Conservation (phyloP, 345 rosid genomes). For the Iberis pinnata region DNA sequence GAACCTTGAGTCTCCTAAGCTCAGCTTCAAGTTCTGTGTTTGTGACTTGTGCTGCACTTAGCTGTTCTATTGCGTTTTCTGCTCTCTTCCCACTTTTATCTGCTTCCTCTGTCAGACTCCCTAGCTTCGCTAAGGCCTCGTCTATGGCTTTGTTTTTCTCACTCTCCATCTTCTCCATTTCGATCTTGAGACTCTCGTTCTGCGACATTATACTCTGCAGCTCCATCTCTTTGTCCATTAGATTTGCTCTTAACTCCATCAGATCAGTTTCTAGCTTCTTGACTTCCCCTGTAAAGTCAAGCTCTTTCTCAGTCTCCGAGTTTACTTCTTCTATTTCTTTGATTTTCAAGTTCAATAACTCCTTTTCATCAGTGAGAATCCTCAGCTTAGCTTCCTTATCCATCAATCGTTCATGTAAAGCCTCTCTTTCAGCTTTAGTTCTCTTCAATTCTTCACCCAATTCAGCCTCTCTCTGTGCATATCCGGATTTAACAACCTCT, state of each 20-base stretch:
- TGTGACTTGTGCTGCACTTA: slow-evolving; percentile 66
- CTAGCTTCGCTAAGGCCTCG: slow-evolving; percentile 63
- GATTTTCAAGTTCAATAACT: slow-evolving; percentile 40
- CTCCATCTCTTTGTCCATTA: slow-evolving; percentile 50
- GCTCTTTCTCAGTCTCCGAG: slow-evolving; percentile 32
- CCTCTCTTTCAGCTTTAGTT: slow-evolving; percentile 41
- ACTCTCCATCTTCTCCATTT: slow-evolving; percentile 41
- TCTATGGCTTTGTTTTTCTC: slow-evolving; percentile 46
- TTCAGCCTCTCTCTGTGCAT: slow-evolving; percentile 46
- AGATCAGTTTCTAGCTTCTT: slow-evolving; percentile 50
- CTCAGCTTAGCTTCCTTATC: slow-evolving; percentile 60
- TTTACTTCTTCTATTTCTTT: slow-evolving; percentile 27
- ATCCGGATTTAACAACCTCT: slow-evolving; percentile 47
- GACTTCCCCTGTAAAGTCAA: slow-evolving; percentile 36
- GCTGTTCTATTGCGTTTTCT: slow-evolving; percentile 51
- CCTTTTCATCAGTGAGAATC: slow-evolving; percentile 40
- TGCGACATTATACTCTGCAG: slow-evolving; percentile 40
- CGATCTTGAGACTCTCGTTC: slow-evolving; percentile 47
- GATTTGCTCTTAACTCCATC: slow-evolving; percentile 43
- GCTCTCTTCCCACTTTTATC: slow-evolving; percentile 65
- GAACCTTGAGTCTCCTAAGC: slow-evolving; percentile 85
- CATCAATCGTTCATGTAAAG: slow-evolving; percentile 43
- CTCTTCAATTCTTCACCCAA: slow-evolving; percentile 48
- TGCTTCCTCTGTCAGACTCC: slow-evolving; percentile 55
- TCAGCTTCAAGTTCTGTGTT: slow-evolving; percentile 78